Percentiles rank a stretch among this genome's conserved stretches.
These are phyloP conservation scores for Penicillium silybi DNA, from an alignment of 495 filamentous ascomycete species.

Conservation along the genomic window DNA sequence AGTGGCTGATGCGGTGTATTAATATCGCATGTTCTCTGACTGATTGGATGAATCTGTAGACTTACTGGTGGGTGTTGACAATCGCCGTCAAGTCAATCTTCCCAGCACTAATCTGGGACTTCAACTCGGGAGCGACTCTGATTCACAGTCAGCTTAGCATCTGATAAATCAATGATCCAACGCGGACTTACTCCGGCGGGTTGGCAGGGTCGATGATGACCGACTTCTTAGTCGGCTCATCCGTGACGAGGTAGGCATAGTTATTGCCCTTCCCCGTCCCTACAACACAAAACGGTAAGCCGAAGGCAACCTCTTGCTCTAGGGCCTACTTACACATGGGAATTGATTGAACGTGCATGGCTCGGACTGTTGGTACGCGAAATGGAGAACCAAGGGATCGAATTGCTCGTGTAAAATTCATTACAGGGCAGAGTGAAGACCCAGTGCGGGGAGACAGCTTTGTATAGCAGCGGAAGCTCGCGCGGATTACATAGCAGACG, in stretches of 20 bases:
- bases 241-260: constrained; percentile 92
- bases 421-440: constrained; percentile 17
- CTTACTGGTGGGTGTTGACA: constrained; percentile 96
- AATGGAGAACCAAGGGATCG: constrained; percentile 10
- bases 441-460: constrained; percentile 14
- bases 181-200: constrained; percentile 71
- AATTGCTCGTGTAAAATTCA: constrained; percentile 27
- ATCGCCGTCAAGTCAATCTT: constrained; percentile 83
- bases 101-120: constrained; percentile 63
- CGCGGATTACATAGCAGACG: constrained; percentile 20
- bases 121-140: constrained; percentile 78
- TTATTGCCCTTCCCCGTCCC: constrained; percentile 90
- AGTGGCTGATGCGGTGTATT: constrained; percentile 56
- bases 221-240: constrained; percentile 87
- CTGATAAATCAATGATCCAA: neutral
- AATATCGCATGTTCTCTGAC: neutral
- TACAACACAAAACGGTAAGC: constrained; percentile 29
- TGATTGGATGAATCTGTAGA: neutral
- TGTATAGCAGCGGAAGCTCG: neutral
- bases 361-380: constrained; percentile 21
- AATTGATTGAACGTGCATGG: constrained; percentile 96
- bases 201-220: constrained; percentile 94
- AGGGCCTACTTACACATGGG: constrained; percentile 86
- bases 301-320: neutral
- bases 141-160: constrained; percentile 2